Evolutionary conservation across 2,329 filamentous ascomycete genomes (phyloP).

Genomic region (Passalora sequoiae): DNA sequence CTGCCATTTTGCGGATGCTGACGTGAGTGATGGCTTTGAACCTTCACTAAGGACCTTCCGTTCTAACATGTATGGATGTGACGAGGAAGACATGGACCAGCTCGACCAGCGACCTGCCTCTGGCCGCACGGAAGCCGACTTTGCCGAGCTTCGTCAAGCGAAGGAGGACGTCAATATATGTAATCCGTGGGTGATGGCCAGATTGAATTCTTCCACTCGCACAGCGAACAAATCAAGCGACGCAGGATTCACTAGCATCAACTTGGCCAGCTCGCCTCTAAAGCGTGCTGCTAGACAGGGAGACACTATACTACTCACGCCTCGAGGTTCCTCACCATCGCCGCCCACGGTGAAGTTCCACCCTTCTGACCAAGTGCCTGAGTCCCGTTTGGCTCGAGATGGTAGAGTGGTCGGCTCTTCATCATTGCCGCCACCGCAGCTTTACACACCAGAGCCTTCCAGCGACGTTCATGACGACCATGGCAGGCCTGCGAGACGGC

Average conservation of each 20-base stretch:
- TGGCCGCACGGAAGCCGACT: slow-evolving; percentile 21
- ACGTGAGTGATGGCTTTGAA: neutral
- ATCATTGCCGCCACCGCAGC: slow-evolving; percentile 15
- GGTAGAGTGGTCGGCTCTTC: slow-evolving; percentile 16
- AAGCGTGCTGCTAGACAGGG: neutral
- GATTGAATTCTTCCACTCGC: slow-evolving; percentile 37
- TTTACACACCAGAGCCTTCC: slow-evolving; percentile 10
- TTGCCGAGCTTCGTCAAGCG: slow-evolving; percentile 32
- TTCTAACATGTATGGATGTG: slow-evolving; percentile 35
- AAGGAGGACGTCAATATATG: slow-evolving; percentile 34
- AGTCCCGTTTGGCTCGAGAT: slow-evolving; percentile 20
- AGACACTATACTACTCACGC: slow-evolving; percentile 23
- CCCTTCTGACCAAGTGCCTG: slow-evolving; percentile 22
- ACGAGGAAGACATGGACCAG: slow-evolving; percentile 32
- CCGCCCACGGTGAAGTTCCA: slow-evolving; percentile 15
- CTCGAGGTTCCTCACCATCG: slow-evolving; percentile 31
- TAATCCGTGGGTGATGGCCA: slow-evolving; percentile 49
- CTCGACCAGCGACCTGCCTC: slow-evolving; percentile 17
- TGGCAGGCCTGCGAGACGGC: no score
- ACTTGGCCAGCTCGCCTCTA: slow-evolving; percentile 13
- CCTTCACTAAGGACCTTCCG: slow-evolving; percentile 12
- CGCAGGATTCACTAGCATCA: slow-evolving; percentile 2
- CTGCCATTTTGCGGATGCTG: no score
- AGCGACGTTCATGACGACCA: neutral
- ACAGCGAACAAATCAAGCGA: neutral